phyloP scores from a whole-genome alignment of 306 rosid genomes.

The Casuarina equisetifolia region DNA sequence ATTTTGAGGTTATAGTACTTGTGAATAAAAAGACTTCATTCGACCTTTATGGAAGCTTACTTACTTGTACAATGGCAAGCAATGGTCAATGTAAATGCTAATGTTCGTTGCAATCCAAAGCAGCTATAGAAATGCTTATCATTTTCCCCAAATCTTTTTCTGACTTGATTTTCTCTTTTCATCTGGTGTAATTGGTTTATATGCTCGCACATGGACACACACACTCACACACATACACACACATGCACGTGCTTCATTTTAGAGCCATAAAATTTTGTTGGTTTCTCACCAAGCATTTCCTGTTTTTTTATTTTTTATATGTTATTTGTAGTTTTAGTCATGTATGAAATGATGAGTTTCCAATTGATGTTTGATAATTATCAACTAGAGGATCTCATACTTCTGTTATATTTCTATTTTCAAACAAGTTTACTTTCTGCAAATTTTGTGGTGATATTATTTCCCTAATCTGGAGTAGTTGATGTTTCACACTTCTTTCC shows the following conservation, averaged over 20 bases:
- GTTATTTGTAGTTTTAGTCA: background rate
- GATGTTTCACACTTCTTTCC: background rate
- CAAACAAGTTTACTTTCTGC: background rate
- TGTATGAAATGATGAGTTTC: background rate
- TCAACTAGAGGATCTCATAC: background rate
- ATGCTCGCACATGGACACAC: background rate
- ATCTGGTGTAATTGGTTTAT: background rate
- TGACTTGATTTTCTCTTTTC: background rate
- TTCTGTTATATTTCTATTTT: background rate
- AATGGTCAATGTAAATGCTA: background rate
- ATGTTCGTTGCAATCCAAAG: background rate
- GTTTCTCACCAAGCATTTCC: conserved; percentile 2
- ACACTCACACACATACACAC: background rate
- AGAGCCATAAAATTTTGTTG: background rate
- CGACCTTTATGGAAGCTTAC: background rate
- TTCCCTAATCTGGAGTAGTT: background rate
- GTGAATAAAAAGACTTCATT: background rate
- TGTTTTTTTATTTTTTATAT: background rate
- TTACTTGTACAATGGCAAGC: background rate
- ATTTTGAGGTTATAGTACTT: background rate
- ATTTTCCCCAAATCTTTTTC: background rate
- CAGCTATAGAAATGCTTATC: background rate
- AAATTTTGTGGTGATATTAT: background rate
- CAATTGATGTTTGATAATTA: background rate
- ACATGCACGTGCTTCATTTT: background rate